Evolutionary conservation across 495 filamentous ascomycete species (phyloP), one percentile per base, ranked within the genome.

Genomic region (Penicillium angulare): DNA sequence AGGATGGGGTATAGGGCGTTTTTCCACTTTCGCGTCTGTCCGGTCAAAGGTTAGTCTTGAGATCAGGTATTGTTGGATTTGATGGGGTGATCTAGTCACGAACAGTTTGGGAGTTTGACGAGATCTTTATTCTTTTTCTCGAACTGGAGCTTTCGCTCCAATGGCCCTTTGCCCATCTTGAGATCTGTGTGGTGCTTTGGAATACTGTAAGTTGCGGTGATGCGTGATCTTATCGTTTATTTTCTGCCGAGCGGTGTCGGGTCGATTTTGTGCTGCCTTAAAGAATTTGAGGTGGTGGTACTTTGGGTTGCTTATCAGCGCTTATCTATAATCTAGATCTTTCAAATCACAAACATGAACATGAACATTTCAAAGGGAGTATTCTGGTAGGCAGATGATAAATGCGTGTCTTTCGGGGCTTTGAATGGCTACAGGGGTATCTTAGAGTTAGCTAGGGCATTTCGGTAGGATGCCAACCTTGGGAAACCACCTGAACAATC

Each of bases 1-100:
- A 32, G 82, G 82, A 69, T 86, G 88, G 16, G 84, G 79, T 64
- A 95, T 79, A 10, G 88, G 86, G 46, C 89, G 82, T 69, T 86
- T 88, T 56, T 75, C 62, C 56, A 86, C 73, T 53, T 66, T 72
- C 29, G 67, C 68, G 52, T 71, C 69, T 73, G 50, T 41, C 35
- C 22, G 33, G 32, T 0, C 20, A 10, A 13, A 21, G 33, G 49
- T 59, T 49, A 57, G 49, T 55, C 51, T 56, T 50, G 39, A 39
- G 21, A 18, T 8, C 45, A n/a, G 13, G 20, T n/a, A 15, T 35
- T 8, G 13, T 23, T 31, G 23, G 13, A 27, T 31, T 15, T n/a
- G n/a, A n/a, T n/a, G 38, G n/a, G 49, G 41, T 33, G 18, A 17
- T 17, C 12, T 32, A n/a, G 7, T 26, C 31, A 23, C 61, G 38